These are phyloP conservation scores for Iodosphaeria phyllophila DNA, from an alignment of 2,329 filamentous ascomycete species.

Conservation along the genomic window DNA sequence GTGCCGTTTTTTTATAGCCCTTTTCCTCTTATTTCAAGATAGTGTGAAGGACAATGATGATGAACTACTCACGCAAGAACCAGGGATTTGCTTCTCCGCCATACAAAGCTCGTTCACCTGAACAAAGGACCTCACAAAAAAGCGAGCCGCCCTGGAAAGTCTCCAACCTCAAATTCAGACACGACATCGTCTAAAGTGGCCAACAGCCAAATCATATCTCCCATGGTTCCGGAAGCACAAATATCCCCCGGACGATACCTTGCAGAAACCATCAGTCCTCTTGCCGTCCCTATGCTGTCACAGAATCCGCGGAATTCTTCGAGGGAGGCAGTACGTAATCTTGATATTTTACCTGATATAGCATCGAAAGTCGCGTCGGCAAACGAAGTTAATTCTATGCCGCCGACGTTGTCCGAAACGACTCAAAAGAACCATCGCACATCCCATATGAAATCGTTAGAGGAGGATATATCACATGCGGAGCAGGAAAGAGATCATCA, in stretches of 20 bases:
- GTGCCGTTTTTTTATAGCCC: neutral
- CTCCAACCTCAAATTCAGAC: too few species aligned
- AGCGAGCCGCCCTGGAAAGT: conserved; percentile 27
- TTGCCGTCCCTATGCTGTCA: conserved; percentile 19
- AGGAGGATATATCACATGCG: conserved; percentile 26
- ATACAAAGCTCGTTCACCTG: conserved; percentile 46
- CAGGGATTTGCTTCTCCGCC: conserved; percentile 42
- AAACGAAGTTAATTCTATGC: conserved; percentile 33
- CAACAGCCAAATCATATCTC: conserved; percentile 24
- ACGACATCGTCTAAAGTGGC: conserved; percentile 21
- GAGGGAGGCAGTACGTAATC: conserved; percentile 31
- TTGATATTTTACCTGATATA: conserved; percentile 40
- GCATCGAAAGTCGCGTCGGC: conserved; percentile 31
- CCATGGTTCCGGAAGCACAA: conserved; percentile 27
- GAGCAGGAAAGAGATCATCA: conserved; percentile 28
- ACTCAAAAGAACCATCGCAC: conserved; percentile 20
- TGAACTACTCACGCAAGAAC: too few species aligned
- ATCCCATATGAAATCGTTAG: conserved; percentile 28
- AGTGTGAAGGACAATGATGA: too few species aligned
- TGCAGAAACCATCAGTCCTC: conserved; percentile 18
- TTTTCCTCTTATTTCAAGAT: too few species aligned
- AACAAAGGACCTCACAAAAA: conserved; percentile 37
- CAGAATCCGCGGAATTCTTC: conserved; percentile 27
- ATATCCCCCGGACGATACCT: conserved; percentile 22
- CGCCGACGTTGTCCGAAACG: conserved; percentile 27